phyloP scores from a whole-genome alignment of 768 basidiomycete species.

The Lentinula aciculospora region DNA sequence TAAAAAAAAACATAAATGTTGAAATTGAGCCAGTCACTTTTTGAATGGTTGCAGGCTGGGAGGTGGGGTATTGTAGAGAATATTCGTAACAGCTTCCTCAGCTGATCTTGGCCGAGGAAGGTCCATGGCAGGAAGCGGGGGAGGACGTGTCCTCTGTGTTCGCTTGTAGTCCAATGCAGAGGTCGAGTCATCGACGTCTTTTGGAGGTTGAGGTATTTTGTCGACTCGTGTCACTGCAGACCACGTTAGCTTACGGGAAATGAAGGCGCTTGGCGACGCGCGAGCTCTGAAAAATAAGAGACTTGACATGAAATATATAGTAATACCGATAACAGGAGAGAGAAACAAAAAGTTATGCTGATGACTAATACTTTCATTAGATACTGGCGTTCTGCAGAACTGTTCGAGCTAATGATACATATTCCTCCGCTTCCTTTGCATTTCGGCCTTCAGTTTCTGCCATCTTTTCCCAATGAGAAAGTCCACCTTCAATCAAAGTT shows the following conservation, averaged over 20 bases:
- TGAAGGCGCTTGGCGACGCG: constrained; percentile 19
- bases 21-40: constrained; percentile 49
- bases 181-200: constrained; percentile 86
- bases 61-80: constrained; percentile 93
- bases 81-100: constrained; percentile 96
- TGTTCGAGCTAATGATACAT: constrained; percentile 57
- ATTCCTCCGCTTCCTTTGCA: constrained; percentile 45
- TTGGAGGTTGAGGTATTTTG: constrained; percentile 63
- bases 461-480: constrained; percentile 75
- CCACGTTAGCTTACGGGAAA: constrained; percentile 32
- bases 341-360: not conserved
- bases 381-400: constrained; percentile 28
- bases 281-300: constrained; percentile 27
- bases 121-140: constrained; percentile 82
- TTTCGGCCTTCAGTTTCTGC: constrained; percentile 52
- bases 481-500: constrained; percentile 73
- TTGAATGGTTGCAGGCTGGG: constrained; percentile 90
- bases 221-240: constrained; percentile 24
- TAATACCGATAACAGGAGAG: not conserved
- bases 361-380: not conserved
- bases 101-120: constrained; percentile 79
- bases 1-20: not conserved
- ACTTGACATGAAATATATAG: constrained; percentile 18
- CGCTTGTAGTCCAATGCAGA: constrained; percentile 92
- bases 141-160: constrained; percentile 63